Evolutionary conservation across 352 stramenopile genomes (phyloP).

Genomic region (Halophytophthora batemanensis): DNA sequence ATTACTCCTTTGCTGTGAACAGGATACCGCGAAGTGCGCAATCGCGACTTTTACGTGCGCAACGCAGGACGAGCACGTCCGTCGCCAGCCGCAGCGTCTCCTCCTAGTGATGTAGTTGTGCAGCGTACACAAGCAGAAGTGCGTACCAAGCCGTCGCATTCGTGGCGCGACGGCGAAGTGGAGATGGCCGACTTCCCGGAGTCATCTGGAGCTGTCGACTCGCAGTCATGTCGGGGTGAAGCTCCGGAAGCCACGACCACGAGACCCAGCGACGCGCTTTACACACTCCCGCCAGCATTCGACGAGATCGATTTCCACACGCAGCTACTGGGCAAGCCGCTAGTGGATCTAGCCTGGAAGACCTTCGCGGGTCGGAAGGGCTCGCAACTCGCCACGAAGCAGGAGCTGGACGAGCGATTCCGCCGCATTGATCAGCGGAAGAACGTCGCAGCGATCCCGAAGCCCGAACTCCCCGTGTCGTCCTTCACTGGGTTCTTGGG

Average conservation of each 20-base stretch:
- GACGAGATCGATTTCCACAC: slow-evolving; percentile 67
- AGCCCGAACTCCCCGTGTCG: slow-evolving; percentile 31
- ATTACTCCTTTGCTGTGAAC: not conserved
- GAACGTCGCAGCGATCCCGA: slow-evolving; percentile 21
- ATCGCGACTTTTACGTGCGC: slow-evolving; percentile 63
- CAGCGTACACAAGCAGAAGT: slow-evolving; percentile 23
- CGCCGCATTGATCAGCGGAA: slow-evolving; percentile 53
- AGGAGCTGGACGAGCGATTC: slow-evolving; percentile 37
- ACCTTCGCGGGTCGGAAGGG: slow-evolving; percentile 34
- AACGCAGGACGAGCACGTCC: slow-evolving; percentile 20
- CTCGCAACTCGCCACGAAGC: slow-evolving; percentile 23
- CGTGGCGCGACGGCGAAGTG: slow-evolving; percentile 61
- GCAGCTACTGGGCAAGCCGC: slow-evolving; percentile 49
- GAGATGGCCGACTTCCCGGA: slow-evolving; percentile 22
- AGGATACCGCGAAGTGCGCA: slow-evolving; percentile 48
- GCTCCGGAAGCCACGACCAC: not conserved
- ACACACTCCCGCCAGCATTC: slow-evolving; percentile 20
- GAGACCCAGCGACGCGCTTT: slow-evolving; percentile 10
- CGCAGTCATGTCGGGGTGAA: not conserved
- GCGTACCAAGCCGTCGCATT: slow-evolving; percentile 56
- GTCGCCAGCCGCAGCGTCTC: not conserved
- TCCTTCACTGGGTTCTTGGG: slow-evolving; percentile 63
- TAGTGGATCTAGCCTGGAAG: slow-evolving; percentile 59
- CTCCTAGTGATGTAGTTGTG: not conserved
- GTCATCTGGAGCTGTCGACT: slow-evolving; percentile 3